Evolutionary conservation across 352 stramenopile species (phyloP), one percentile per base, ranked within the genome.

Genomic region (Pythium apleroticum): DNA sequence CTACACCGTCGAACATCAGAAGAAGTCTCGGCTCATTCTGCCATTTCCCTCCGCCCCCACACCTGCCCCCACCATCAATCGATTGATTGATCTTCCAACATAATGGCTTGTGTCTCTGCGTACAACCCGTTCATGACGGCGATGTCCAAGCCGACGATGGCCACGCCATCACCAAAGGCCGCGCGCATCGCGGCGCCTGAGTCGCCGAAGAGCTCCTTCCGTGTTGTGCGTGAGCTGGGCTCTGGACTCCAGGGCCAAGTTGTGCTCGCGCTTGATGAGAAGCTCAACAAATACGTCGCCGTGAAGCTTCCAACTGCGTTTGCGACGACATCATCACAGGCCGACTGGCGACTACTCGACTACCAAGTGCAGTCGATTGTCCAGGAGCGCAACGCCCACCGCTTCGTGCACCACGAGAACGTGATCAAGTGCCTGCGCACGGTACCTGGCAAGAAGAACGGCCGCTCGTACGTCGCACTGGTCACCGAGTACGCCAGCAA

Each of bases 401-500:
- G 71, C 50, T 67, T 72, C 50, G 76, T 90, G 25, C 41, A 68
- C 22, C 83, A 91, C 68, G 69, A 74, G 12, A 84, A 91, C 61
- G 79, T 90, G 15, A 66, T 87, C 57, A 67, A 78, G 60, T 81
- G 77, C 24, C 57, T 80, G 17, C 70, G 66, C 1, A 41, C 81
- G 20, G 67, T 90, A 31, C 74, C 74, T 3, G 77, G 75, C 60
- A 76, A 74, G 50, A 86, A 84, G 45, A 55, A 71, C 20, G 59
- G 61, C 60, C 78, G 68, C 64, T 71, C 84, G 43, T 89, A 88
- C 63, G 73, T 89, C 39, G 87, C 84, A 1, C 71, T 97, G 64
- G 77, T 95, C 49, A 89, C 89, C 30, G 86, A 96, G 65, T 91
- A 88, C 53, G 81, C 85, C 3, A 72, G 75, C 2, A 90, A 91